phyloP scores from a whole-genome alignment of 2,329 filamentous ascomycete species.

The Byssochlamys sp. region DNA sequence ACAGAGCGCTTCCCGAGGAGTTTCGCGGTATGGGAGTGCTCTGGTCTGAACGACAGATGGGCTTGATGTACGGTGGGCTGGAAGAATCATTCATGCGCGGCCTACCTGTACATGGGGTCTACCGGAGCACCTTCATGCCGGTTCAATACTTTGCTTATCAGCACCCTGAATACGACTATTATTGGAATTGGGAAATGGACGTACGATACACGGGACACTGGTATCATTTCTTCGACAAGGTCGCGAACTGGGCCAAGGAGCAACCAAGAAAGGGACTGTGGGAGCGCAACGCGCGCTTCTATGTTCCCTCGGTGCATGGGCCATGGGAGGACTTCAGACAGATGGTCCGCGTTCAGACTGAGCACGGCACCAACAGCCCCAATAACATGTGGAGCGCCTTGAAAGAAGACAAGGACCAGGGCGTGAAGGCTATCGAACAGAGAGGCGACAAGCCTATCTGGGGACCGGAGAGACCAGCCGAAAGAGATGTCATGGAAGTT shows the following conservation, averaged over 20 bases:
- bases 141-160: conserved; percentile 84
- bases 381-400: conserved; percentile 58
- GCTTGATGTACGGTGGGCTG: conserved; percentile 76
- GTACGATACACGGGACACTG: conserved; percentile 70
- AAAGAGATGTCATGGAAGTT: conserved; percentile 61
- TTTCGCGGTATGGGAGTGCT: conserved; percentile 81
- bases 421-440: conserved; percentile 18
- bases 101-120: conserved; percentile 79
- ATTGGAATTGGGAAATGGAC: conserved; percentile 86
- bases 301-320: conserved; percentile 65
- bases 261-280: conserved; percentile 73
- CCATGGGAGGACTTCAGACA: conserved; percentile 71
- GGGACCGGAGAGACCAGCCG: conserved; percentile 65
- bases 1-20: conserved; percentile 62
- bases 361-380: conserved; percentile 55
- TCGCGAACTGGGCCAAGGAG: conserved; percentile 58
- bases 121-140: conserved; percentile 86
- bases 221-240: conserved; percentile 66
- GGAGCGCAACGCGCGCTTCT: conserved; percentile 71
- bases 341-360: conserved; percentile 65
- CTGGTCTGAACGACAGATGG: conserved; percentile 92
- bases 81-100: conserved; percentile 64
- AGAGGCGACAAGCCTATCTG: conserved; percentile 59
- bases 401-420: conserved; percentile 18
- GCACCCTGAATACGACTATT: conserved; percentile 68